These are phyloP conservation scores for Astraeus odoratus DNA, from an alignment of 768 basidiomycete genomes.

Conservation along the genomic window DNA sequence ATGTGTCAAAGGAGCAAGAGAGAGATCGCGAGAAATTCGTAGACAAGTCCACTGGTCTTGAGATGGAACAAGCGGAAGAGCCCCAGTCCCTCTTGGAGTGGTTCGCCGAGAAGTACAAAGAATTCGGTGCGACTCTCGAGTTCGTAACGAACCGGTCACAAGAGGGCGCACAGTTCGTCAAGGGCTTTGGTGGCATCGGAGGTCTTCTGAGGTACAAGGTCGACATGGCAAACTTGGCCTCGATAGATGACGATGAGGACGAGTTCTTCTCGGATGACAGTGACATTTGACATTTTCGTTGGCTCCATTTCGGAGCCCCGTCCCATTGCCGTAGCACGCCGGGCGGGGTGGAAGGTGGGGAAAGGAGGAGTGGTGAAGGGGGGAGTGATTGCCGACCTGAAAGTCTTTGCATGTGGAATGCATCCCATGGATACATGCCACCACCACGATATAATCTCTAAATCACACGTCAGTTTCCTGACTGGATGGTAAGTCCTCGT, in stretches of 20 bases:
- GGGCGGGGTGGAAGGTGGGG: slow-evolving; percentile 50
- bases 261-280: slow-evolving; percentile 77
- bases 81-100: slow-evolving; percentile 90
- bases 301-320: slow-evolving; percentile 77
- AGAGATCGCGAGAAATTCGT: slow-evolving; percentile 92
- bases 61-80: slow-evolving; percentile 89
- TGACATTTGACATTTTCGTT: slow-evolving; percentile 77
- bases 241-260: slow-evolving; percentile 71
- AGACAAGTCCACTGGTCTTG: slow-evolving; percentile 89
- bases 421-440: slow-evolving; percentile 1
- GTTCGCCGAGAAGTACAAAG: slow-evolving; percentile 98
- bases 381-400: slow-evolving; percentile 3
- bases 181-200: slow-evolving; percentile 97
- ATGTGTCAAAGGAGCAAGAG: slow-evolving; percentile 76
- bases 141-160: slow-evolving; percentile 96
- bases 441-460: slow-evolving; percentile 4
- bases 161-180: slow-evolving; percentile 96
- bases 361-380: slow-evolving; percentile 2
- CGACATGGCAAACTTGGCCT: slow-evolving; percentile 78
- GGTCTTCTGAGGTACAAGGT: slow-evolving; percentile 96
- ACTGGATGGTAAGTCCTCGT: slow-evolving; percentile 16
- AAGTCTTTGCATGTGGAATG: slow-evolving; percentile 6
- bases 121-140: slow-evolving; percentile 92
- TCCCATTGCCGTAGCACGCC: slow-evolving; percentile 50
- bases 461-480: slow-evolving; percentile 10